Conservation (phyloP, 805 yeast species). For the Isabelozyma rhagii region DNA sequence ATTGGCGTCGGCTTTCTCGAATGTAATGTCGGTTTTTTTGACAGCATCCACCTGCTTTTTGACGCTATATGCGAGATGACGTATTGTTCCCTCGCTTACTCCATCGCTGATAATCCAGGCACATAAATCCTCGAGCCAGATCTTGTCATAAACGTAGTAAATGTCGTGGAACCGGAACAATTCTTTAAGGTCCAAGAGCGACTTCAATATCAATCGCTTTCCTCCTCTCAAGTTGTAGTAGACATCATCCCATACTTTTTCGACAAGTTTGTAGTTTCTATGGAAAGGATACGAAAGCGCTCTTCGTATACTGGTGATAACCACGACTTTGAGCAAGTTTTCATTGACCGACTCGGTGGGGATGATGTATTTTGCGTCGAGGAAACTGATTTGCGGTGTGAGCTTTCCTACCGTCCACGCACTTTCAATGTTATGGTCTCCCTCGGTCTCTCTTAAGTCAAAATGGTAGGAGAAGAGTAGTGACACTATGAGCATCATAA, state of each 20-base stretch:
- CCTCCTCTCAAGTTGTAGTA: constrained; percentile 66
- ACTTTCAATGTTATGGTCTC: constrained; percentile 75
- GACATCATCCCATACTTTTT: constrained; percentile 73
- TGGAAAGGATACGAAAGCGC: constrained; percentile 79
- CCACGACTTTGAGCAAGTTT: constrained; percentile 47
- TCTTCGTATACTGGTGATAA: constrained; percentile 65
- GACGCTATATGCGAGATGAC: constrained; percentile 66
- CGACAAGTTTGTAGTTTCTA: constrained; percentile 60
- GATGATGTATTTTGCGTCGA: constrained; percentile 58
- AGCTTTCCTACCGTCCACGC: constrained; percentile 93
- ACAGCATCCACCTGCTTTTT: constrained; percentile 38
- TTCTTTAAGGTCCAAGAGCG: constrained; percentile 61
- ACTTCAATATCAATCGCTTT: constrained; percentile 57
- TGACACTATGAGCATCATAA: constrained; percentile 62
- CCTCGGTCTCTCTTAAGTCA: constrained; percentile 72
- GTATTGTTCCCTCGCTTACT: constrained; percentile 55
- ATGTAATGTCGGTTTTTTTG: constrained; percentile 47
- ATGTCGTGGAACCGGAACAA: constrained; percentile 79
- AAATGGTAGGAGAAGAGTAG: constrained; percentile 70
- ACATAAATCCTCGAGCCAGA: constrained; percentile 73
- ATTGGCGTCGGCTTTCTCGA: constrained; percentile 43
- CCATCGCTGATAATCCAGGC: constrained; percentile 63
- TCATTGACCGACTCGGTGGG: constrained; percentile 8
- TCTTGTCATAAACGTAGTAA: constrained; percentile 77
- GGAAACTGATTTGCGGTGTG: constrained; percentile 69